phyloP scores from a whole-genome alignment of 768 basidiomycete species.

The Termitomyces sp. region DNA sequence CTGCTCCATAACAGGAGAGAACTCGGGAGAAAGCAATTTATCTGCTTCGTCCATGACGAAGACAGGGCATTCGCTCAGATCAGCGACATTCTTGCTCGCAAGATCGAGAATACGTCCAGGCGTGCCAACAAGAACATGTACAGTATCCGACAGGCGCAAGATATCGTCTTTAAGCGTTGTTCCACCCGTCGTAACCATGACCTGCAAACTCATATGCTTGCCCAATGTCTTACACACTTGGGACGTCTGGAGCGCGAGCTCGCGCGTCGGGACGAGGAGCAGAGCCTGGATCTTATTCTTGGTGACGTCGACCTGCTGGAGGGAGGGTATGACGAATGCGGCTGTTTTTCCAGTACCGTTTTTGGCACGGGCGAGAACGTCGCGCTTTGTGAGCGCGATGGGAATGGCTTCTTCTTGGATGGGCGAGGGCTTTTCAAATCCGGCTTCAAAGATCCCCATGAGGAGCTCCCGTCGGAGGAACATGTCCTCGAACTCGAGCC shows the following conservation, averaged over 20 bases:
- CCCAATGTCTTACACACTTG: conserved; percentile 98
- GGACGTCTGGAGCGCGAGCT: conserved; percentile 96
- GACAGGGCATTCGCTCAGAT: conserved; percentile 89
- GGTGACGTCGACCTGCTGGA: conserved; percentile 84
- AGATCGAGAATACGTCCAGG: conserved; percentile 95
- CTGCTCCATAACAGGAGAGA: conserved; percentile 98
- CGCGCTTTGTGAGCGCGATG: conserved; percentile 86
- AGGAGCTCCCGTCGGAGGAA: conserved; percentile 87
- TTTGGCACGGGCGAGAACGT: conserved; percentile 93
- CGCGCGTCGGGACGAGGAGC: conserved; percentile 96
- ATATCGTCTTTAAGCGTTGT: conserved; percentile 99
- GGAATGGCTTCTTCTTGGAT: conserved; percentile 99
- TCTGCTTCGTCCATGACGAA: conserved; percentile 99
- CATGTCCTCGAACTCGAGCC: conserved; percentile 95
- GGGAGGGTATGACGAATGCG: conserved; percentile 95
- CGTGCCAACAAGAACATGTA: conserved; percentile 96
- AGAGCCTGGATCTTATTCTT: conserved; percentile 92
- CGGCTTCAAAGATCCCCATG: conserved; percentile 99
- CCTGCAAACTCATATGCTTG: conserved; percentile 91
- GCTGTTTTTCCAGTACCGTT: conserved; percentile 98
- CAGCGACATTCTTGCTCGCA: conserved; percentile 87
- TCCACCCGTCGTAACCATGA: conserved; percentile 99
- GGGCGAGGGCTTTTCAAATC: conserved; percentile 93
- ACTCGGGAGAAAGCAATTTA: conserved; percentile 95
- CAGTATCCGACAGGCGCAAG: conserved; percentile 79